Evolutionary conservation across 2,329 filamentous ascomycete genomes (phyloP).

Genomic region (Lachnellula occidentalis): DNA sequence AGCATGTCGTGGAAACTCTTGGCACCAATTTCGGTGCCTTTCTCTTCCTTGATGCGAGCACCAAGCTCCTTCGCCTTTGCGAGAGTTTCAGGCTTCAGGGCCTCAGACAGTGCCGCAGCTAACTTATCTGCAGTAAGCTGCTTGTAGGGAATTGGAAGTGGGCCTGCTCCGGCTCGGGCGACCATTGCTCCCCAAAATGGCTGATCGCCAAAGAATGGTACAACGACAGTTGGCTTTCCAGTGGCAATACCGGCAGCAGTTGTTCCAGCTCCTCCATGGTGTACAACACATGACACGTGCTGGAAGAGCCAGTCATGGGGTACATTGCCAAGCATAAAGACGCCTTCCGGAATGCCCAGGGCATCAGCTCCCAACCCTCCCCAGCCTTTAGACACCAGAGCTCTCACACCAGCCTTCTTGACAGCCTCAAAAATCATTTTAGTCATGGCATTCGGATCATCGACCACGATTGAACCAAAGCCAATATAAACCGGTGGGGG

Average conservation of each 20-base stretch:
- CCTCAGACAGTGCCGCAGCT: slow-evolving; percentile 56
- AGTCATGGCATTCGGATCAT: slow-evolving; percentile 68
- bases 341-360: slow-evolving; percentile 63
- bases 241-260: slow-evolving; percentile 80
- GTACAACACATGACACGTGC: slow-evolving; percentile 73
- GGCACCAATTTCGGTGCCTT: slow-evolving; percentile 56
- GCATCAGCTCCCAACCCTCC: slow-evolving; percentile 73
- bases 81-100: slow-evolving; percentile 54
- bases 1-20: slow-evolving; percentile 68
- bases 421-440: slow-evolving; percentile 68
- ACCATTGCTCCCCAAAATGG: slow-evolving; percentile 81
- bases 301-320: slow-evolving; percentile 89
- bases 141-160: slow-evolving; percentile 63
- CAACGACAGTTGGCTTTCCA: slow-evolving; percentile 73
- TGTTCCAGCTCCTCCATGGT: slow-evolving; percentile 84
- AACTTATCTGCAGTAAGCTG: slow-evolving; percentile 61
- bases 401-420: slow-evolving; percentile 61
- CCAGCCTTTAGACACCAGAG: slow-evolving; percentile 83
- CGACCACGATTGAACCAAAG: slow-evolving; percentile 77
- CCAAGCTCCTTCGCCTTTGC: slow-evolving; percentile 47
- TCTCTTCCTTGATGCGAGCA: slow-evolving; percentile 59
- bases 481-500: slow-evolving; percentile 76
- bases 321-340: slow-evolving; percentile 79
- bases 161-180: slow-evolving; percentile 65
- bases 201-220: slow-evolving; percentile 85